Conservation (phyloP, 331 rosid genomes). For the Pyracantha coccinea region DNA sequence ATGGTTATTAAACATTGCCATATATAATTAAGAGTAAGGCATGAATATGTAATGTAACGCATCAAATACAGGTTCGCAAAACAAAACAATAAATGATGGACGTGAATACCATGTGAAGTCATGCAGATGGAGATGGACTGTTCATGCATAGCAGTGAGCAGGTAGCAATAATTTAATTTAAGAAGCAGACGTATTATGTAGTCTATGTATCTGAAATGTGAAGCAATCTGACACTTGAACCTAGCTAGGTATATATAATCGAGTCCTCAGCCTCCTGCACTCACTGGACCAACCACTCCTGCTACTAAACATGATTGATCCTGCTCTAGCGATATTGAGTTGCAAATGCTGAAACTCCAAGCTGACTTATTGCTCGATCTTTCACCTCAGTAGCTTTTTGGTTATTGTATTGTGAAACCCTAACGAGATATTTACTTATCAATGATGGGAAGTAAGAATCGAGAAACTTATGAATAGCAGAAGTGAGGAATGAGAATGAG, state of each 20-base stretch:
- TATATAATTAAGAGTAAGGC: neutral
- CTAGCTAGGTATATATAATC: neutral
- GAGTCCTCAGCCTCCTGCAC: too few relatives aligned
- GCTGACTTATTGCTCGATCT: too few relatives aligned
- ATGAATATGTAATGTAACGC: neutral
- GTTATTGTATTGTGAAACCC: too few relatives aligned
- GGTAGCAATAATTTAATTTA: neutral
- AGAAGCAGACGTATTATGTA: neutral
- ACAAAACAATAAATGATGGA: neutral
- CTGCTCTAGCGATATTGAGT: too few relatives aligned
- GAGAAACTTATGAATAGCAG: too few relatives aligned
- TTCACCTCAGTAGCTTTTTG: too few relatives aligned
- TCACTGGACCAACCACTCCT: too few relatives aligned
- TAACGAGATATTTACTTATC: too few relatives aligned
- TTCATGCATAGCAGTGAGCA: neutral
- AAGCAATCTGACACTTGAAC: neutral
- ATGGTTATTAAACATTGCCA: neutral
- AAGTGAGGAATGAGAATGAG: too few relatives aligned
- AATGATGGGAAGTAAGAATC: too few relatives aligned
- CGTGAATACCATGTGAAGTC: slow-evolving; percentile 12
- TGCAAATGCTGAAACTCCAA: too few relatives aligned
- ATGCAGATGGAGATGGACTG: neutral
- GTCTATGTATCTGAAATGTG: neutral
- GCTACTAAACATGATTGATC: too few relatives aligned
- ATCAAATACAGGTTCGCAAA: neutral